Evolutionary conservation across 441 rosid genomes (phyloP).

Genomic region (Sinapis alba): DNA sequence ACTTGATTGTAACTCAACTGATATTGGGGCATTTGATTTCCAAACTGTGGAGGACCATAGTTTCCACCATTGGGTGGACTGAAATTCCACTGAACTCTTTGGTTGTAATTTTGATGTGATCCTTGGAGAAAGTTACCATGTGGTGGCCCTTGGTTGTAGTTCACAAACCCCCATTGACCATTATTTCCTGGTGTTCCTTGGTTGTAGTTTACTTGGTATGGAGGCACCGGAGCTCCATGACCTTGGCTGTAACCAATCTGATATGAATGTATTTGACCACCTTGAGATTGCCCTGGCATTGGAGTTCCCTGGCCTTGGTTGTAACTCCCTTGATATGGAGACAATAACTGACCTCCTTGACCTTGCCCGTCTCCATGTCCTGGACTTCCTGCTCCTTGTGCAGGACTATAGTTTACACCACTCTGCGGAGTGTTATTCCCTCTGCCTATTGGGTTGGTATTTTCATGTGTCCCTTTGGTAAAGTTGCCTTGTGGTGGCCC

Average conservation of each 20-base stretch:
- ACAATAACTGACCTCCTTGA: constrained; percentile 35
- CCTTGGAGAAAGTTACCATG: constrained; percentile 28
- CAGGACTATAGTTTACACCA: constrained; percentile 37
- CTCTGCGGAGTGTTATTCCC: constrained; percentile 38
- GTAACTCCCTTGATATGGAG: constrained; percentile 32
- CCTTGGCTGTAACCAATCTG: constrained; percentile 36
- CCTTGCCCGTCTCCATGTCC: constrained; percentile 19
- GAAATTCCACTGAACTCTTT: constrained; percentile 39
- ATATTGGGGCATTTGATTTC: constrained; percentile 28
- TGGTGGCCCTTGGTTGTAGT: constrained; percentile 27
- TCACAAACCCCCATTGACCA: constrained; percentile 29
- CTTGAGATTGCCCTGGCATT: constrained; percentile 13
- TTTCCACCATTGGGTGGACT: constrained; percentile 38
- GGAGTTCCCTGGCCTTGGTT: constrained; percentile 12
- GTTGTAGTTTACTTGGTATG: constrained; percentile 40
- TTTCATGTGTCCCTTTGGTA: constrained; percentile 21
- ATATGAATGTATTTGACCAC: constrained; percentile 30
- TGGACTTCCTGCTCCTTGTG: constrained; percentile 40
- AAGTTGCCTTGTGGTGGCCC: constrained; percentile 8
- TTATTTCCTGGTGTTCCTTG: constrained; percentile 26
- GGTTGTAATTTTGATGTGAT: constrained; percentile 29
- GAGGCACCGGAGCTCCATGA: constrained; percentile 14
- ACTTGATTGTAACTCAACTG: constrained; percentile 28
- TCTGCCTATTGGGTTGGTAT: constrained; percentile 33
- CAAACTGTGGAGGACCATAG: constrained; percentile 32